Conservation (phyloP, 345 rosid species). For the Erysimum cheiranthoides region DNA sequence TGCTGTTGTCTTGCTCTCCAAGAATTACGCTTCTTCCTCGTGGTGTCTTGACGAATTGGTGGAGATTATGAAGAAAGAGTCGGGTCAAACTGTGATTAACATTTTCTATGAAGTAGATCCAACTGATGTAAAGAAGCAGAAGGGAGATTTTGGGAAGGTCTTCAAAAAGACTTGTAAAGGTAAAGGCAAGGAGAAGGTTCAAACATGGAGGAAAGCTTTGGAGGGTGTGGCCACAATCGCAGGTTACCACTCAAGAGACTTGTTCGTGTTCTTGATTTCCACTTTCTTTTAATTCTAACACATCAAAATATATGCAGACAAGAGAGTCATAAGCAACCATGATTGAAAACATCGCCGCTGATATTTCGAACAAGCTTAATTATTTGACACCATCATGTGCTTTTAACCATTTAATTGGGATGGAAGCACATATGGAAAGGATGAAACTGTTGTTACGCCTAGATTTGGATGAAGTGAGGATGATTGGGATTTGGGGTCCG, state of each 20-base stretch:
- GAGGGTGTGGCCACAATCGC: not conserved
- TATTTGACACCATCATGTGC: not conserved
- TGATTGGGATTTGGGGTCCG: not conserved
- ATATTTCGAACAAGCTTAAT: not conserved
- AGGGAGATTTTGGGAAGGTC: not conserved
- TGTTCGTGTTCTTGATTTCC: not conserved
- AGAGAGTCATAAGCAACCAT: not conserved
- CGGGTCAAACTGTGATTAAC: not conserved
- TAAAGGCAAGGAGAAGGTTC: not conserved
- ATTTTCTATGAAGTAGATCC: constrained; percentile 1
- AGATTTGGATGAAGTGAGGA: not conserved
- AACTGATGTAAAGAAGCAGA: not conserved
- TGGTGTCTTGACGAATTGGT: constrained; percentile 15
- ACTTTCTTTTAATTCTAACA: not conserved
- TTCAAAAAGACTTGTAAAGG: not conserved
- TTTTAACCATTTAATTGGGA: not conserved
- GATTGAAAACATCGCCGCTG: not conserved
- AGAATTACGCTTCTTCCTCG: constrained; percentile 1
- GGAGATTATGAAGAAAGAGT: not conserved
- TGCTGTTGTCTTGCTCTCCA: not conserved
- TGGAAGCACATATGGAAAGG: not conserved
- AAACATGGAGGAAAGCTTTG: not conserved
- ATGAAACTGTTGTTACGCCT: not conserved
- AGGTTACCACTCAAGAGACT: not conserved
- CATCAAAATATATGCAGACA: no score